A percentile compares a stretch with the other conserved stretches of the same genome.
Conservation (phyloP, 768 basidiomycete genomes). For the Pleurotus ostreatus region DNA sequence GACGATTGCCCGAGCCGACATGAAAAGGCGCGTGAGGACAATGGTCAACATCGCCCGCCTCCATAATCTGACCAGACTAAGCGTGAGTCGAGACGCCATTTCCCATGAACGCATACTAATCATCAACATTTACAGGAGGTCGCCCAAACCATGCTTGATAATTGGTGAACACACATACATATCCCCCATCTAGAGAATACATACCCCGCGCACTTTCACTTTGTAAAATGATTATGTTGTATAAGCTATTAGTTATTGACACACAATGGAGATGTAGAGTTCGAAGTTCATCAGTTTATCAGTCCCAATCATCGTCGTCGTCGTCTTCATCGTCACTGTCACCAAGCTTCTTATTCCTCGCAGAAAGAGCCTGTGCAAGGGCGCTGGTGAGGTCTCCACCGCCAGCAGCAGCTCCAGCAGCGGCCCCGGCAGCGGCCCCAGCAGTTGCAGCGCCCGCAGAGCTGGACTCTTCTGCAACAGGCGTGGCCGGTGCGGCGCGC, state of each 20-base stretch:
- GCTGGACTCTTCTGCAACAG: slow-evolving; percentile 26
- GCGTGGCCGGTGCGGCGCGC: slow-evolving; percentile 29
- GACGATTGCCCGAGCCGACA: slow-evolving; percentile 69
- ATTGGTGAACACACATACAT: slow-evolving; percentile 29
- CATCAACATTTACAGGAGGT: slow-evolving; percentile 33
- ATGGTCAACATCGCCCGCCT: slow-evolving; percentile 80
- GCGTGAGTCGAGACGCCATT: slow-evolving; percentile 36
- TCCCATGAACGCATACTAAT: too few species aligned
- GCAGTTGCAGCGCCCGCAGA: slow-evolving; percentile 31
- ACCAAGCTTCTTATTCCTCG: slow-evolving; percentile 83
- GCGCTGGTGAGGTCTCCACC: slow-evolving; percentile 80
- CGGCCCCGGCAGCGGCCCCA: slow-evolving; percentile 22
- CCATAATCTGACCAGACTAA: slow-evolving; percentile 64
- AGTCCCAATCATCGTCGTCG: slow-evolving; percentile 61
- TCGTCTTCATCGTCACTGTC: slow-evolving; percentile 83
- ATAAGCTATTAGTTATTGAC: not conserved
- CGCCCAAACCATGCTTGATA: slow-evolving; percentile 37
- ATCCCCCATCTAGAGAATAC: not conserved
- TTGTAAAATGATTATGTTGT: not conserved
- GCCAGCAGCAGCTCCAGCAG: slow-evolving; percentile 31
- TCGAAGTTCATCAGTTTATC: not conserved
- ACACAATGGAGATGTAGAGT: not conserved
- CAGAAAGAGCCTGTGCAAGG: slow-evolving; percentile 76
- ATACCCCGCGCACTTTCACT: not conserved
- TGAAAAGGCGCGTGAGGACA: slow-evolving; percentile 68